Conservation (phyloP, 768 basidiomycete genomes). For the Tephrocybe sp. region DNA sequence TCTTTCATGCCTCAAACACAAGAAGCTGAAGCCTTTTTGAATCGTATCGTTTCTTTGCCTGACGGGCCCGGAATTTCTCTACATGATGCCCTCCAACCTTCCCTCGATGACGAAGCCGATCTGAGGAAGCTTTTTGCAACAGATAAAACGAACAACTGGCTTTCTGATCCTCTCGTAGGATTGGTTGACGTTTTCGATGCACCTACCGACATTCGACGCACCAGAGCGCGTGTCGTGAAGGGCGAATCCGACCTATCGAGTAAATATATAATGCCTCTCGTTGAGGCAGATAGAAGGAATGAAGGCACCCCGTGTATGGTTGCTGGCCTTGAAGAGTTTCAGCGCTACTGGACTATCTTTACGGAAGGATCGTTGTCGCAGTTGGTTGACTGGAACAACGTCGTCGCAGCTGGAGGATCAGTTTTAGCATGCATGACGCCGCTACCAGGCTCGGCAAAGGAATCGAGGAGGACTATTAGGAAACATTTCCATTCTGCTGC, state of each 20-base stretch:
- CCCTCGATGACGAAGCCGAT: conserved; percentile 54
- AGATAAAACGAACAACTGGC: conserved; percentile 41
- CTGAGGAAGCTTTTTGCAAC: conserved; percentile 55
- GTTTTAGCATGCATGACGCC: conserved; percentile 58
- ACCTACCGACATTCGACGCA: conserved; percentile 43
- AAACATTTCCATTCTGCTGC: conserved; percentile 54
- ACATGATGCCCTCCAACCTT: conserved; percentile 45
- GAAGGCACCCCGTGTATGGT: conserved; percentile 52
- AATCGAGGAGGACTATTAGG: conserved; percentile 52
- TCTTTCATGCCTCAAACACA: too few relatives aligned
- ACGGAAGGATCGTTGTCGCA: conserved; percentile 61
- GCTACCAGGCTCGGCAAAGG: conserved; percentile 43
- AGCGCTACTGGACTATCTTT: conserved; percentile 63
- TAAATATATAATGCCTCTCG: conserved; percentile 54
- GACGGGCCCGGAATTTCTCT: conserved; percentile 31
- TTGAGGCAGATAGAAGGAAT: conserved; percentile 37
- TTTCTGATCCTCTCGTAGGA: conserved; percentile 49
- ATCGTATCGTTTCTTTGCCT: conserved; percentile 20
- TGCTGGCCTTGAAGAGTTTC: conserved; percentile 51
- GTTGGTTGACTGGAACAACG: conserved; percentile 59
- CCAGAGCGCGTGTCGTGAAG: conserved; percentile 45
- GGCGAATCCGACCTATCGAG: conserved; percentile 41
- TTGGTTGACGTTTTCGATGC: conserved; percentile 59
- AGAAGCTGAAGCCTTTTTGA: conserved; percentile 22
- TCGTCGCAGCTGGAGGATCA: conserved; percentile 59